Base-by-base conservation (phyloP, 805 yeast genomes). In the Zygosaccharomyces bisporus region DNA sequence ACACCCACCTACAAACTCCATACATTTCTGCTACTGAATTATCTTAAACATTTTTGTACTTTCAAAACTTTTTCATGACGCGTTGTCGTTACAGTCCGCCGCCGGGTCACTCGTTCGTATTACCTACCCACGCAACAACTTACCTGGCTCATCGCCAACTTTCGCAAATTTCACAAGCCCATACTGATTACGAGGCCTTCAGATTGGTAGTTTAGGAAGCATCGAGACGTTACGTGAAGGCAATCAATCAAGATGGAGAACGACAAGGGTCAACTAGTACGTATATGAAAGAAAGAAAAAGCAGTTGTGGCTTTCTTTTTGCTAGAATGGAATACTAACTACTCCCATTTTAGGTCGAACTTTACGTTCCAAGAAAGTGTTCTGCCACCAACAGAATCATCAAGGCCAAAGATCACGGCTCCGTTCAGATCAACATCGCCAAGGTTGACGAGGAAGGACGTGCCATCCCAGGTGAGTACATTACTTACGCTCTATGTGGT, bases 321-420 rank as follows among this genome's bases (percentile, higher is more conserved):
- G 8, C 18, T 17, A n/a, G 14, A 5, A 39, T 23, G 20, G 34
- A 36, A 45, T 58, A 57, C 62, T 55, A 56, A 57, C 60, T 23
- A n/a, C 41, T 41, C 10, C 34, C 13, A 27, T 41, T 30, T 41
- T 64, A 87, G 97, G 97, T 93, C 77, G 99, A 93, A 84, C 89
- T 93, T 78, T 93, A 93, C 95, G 95, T 91, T 77, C 99, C 99
- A 81, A 88, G 99, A 85, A 93, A 93, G 82, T 93, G 99, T 83
- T 93, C 99, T 78, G 99, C 99, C 72, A 89, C 99, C 78, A 90
- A 89, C 96, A 89, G 97, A 82, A 89, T 93, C 80, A 90, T 93
- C 84, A 89, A 88, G 82, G 90, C 99, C 70, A 90, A 93, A 83
- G 99, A 93, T 79, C 99, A 93, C 77, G 93, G 97, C 64, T 86